Conservation (phyloP, 2,329 filamentous ascomycete genomes). For the Talaromyces rugulosus region DNA sequence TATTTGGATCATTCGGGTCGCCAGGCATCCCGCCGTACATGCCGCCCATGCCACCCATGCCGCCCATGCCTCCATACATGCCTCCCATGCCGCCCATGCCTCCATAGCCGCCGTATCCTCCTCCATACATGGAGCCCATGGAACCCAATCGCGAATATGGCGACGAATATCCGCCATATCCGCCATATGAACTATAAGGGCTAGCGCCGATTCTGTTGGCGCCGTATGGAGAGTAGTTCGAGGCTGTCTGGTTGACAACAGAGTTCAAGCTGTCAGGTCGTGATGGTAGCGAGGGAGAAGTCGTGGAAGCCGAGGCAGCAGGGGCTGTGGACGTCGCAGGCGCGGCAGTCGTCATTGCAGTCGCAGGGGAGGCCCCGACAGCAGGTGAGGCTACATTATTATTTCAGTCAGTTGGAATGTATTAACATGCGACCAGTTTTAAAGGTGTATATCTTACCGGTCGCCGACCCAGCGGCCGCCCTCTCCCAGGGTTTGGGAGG, state of each 20-base stretch:
- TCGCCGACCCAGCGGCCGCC: slow-evolving; percentile 50
- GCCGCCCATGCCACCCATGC: slow-evolving; percentile 29
- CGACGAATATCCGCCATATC: slow-evolving; percentile 48
- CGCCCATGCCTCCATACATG: slow-evolving; percentile 16
- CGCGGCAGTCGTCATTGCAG: slow-evolving; percentile 33
- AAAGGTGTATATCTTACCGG: slow-evolving; percentile 1
- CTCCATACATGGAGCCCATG: slow-evolving; percentile 46
- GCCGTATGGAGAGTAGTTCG: slow-evolving; percentile 68
- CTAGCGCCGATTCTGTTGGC: slow-evolving; percentile 54
- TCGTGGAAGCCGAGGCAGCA: slow-evolving; percentile 39
- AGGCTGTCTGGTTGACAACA: slow-evolving; percentile 82
- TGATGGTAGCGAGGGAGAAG: slow-evolving; percentile 57
- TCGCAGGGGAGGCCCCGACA: slow-evolving; percentile 29
- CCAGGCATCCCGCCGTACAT: slow-evolving; percentile 46
- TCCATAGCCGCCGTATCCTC: slow-evolving; percentile 48
- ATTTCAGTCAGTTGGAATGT: neutral
- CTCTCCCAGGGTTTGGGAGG: slow-evolving; percentile 98
- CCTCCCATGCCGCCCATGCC: slow-evolving; percentile 38
- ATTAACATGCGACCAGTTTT: neutral
- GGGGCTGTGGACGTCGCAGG: slow-evolving; percentile 42
- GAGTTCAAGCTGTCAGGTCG: slow-evolving; percentile 73
- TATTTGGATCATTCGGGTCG: slow-evolving; percentile 84
- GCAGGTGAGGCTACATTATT: slow-evolving; percentile 15
- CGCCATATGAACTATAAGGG: slow-evolving; percentile 45
- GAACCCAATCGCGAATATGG: slow-evolving; percentile 36